Evolutionary conservation across 2,329 filamentous ascomycete species (phyloP), one percentile per base, ranked within the genome.

Genomic region (Xylaria sp.): DNA sequence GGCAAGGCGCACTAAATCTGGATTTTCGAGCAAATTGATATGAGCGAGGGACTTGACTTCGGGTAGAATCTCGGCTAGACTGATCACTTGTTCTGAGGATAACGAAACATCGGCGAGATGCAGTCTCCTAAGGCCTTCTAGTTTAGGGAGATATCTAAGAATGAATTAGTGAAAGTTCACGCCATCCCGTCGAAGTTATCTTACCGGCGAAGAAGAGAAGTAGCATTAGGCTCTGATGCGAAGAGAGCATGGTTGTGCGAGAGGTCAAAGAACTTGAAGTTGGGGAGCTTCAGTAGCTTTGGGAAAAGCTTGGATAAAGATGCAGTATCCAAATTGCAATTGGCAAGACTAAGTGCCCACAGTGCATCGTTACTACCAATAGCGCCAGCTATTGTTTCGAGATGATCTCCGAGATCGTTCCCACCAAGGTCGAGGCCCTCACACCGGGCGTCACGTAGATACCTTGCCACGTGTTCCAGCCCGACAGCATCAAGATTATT

Each of bases 351-450:
- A 53, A 99, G 79, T 0, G 92, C 93, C 84, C 90, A 94, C 2
- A 96, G 79, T 0, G 87, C 83, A 53, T 83, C 80, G 21, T 83
- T 75, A 19, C 83, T 78, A 3, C 79, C 75, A n/a, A 89, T 74
- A 0, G 83, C 80, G 2, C 79, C 77, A 3, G 83, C 83, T 51
- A 90, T 75, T 1, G 76, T 75, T 15, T 82, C 83, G 31, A 88
- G 78, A 41, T 85, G 80, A 31, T 86, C 81, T 44, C 80, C 76
- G 17, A 89, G 74, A 66, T 95, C 87, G 70, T 98, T 98, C 23
- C 93, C 92, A 40, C 93, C 92, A 11, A 98, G 78, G 74, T 98
- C 95, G 4, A 99, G 81, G 5, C 92, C 94, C 74, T 96, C 90
- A 68, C 94, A 98, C 52, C 88, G 84, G 0, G 90, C 90, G 21